phyloP scores from a whole-genome alignment of 306 rosid species.

The Acmispon strigosus region DNA sequence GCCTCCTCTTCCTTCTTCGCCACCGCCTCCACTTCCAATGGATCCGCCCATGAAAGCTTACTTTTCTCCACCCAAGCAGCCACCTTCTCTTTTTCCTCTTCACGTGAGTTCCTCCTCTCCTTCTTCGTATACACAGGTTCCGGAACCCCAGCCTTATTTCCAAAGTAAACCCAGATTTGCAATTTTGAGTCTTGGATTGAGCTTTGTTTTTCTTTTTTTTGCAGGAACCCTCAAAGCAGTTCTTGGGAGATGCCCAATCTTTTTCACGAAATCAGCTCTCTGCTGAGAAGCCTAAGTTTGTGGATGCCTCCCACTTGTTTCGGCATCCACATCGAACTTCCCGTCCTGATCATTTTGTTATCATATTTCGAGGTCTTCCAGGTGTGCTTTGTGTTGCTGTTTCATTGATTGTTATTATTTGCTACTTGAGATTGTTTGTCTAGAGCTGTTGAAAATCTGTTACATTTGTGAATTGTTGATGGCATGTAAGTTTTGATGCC shows the following conservation, averaged over 20 bases:
- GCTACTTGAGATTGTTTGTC: background rate
- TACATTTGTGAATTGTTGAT: background rate
- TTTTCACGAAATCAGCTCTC: constrained; percentile 11
- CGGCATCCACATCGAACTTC: constrained; percentile 56
- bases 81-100: constrained; percentile 61
- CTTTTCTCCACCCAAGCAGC: constrained; percentile 37
- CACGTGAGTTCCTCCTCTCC: constrained; percentile 32
- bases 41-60: constrained; percentile 29
- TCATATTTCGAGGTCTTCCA: constrained; percentile 92
- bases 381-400: constrained; percentile 33
- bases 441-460: background rate
- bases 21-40: constrained; percentile 73
- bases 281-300: constrained; percentile 26
- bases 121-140: constrained; percentile 36
- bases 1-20: constrained; percentile 74
- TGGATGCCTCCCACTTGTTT: constrained; percentile 52
- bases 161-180: constrained; percentile 29
- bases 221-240: constrained; percentile 23
- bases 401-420: background rate
- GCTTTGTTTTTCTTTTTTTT: background rate
- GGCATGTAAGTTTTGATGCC: background rate
- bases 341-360: constrained; percentile 88
- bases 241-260: constrained; percentile 23
- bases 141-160: constrained; percentile 49
- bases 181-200: background rate